Percentiles rank a stretch among this genome's conserved stretches.
Evolutionary conservation across 441 rosid genomes (phyloP).

Genomic region (Eutrema salsugineum): DNA sequence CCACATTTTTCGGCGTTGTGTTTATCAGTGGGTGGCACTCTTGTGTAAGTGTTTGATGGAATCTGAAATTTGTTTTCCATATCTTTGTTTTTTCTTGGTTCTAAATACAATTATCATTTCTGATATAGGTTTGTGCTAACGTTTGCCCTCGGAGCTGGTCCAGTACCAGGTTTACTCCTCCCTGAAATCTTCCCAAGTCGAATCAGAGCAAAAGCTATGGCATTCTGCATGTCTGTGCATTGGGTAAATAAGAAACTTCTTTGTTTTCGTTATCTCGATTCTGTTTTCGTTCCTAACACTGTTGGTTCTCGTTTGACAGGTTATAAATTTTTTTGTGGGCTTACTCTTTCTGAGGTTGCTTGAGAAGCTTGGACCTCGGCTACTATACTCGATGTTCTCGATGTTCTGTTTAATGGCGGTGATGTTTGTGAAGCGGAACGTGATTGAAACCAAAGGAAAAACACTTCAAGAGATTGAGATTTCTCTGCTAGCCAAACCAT

Average conservation of each 20-base stretch:
- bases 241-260: conserved; percentile 48
- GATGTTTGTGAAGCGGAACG: conserved; percentile 56
- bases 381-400: conserved; percentile 54
- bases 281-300: not conserved
- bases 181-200: conserved; percentile 72
- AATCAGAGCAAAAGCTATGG: conserved; percentile 77
- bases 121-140: conserved; percentile 57
- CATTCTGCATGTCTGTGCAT: conserved; percentile 70
- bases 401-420: conserved; percentile 56
- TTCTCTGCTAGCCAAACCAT: conserved; percentile 44
- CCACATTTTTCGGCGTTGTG: conserved; percentile 45
- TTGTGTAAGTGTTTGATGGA: conserved; percentile 52
- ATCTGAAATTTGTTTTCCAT: not conserved
- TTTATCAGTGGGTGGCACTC: conserved; percentile 89
- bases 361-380: conserved; percentile 53
- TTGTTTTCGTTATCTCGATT: not conserved
- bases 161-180: conserved; percentile 68
- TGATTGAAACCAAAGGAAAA: conserved; percentile 75
- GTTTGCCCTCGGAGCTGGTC: conserved; percentile 73
- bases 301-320: conserved; percentile 35
- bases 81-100: not conserved
- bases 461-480: conserved; percentile 72
- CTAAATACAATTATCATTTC: not conserved
- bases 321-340: conserved; percentile 76
- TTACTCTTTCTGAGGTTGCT: conserved; percentile 59